These are phyloP conservation scores for Wickerhamomyces ciferrii DNA, from an alignment of 805 yeast species.

Conservation along the genomic window DNA sequence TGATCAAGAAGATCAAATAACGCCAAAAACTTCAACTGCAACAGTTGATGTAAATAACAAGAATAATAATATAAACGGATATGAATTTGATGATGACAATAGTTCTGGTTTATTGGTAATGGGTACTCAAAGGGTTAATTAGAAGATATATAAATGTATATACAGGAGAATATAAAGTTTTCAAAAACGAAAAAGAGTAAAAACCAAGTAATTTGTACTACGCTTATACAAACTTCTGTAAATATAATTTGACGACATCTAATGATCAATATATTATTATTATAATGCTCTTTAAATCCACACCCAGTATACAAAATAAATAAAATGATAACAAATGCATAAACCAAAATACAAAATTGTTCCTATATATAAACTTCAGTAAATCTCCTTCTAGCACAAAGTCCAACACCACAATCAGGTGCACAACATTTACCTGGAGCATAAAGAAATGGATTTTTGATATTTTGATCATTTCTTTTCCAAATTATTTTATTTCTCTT, in stretches of 20 bases:
- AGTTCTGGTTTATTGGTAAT: neutral
- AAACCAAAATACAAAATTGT: too few relatives aligned
- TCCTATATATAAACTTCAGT: slow-evolving; percentile 43
- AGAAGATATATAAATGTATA: too few relatives aligned
- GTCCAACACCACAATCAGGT: slow-evolving; percentile 35
- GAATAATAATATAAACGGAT: neutral
- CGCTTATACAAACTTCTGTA: too few relatives aligned
- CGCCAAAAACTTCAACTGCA: neutral
- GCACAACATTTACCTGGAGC: slow-evolving; percentile 62
- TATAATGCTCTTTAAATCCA: too few relatives aligned
- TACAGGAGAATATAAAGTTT: too few relatives aligned
- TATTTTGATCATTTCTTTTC: slow-evolving; percentile 11
- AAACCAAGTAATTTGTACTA: too few relatives aligned
- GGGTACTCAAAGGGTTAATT: slow-evolving; percentile 1
- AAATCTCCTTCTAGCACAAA: slow-evolving; percentile 45
- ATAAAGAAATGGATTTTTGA: slow-evolving; percentile 33
- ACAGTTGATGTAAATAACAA: neutral
- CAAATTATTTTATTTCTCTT: slow-evolving; percentile 7
- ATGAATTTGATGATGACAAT: neutral
- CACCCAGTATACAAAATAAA: too few relatives aligned
- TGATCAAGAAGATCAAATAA: neutral
- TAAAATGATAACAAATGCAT: too few relatives aligned
- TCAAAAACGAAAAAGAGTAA: neutral
- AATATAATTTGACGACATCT: too few relatives aligned
- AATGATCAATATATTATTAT: too few relatives aligned